Base-by-base conservation (phyloP, 106 monocot species). In the Dendrobium nobile region DNA sequence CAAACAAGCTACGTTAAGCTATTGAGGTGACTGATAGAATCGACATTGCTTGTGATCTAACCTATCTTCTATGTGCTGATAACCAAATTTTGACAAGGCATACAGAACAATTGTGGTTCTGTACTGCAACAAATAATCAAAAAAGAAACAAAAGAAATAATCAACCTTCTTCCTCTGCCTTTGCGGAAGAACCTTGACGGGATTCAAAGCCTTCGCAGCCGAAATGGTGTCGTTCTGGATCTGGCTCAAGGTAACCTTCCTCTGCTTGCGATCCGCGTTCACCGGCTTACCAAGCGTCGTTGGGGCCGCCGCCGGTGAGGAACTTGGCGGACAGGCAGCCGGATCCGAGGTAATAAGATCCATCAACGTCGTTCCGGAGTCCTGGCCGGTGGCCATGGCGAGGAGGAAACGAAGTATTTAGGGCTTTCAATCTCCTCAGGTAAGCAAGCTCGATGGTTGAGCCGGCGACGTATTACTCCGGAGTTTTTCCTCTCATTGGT, bases 181-280 rank as follows among this genome's bases (percentile, higher is more conserved):
- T 73, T 92, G 89, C 0, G 89, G 91, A 33, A 79, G 81, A 78
- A 82, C 74, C 45, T 82, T 89, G 75, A 91, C 91, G 56, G 94
- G 97, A 76, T 99, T 99, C 78, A 99, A 82, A 67, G 98, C 95
- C 83, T 90, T 99, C 59, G 98, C 98, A 40, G 90, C 98, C 7
- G 92, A 85, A 72, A 99, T 92, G 78, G 98, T 99, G 61, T 99
- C 98, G 72, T 79, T 91, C 92, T 92, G 98, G 91, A 99, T 87
- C 93, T 99, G 95, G 80, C 86, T 89, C 85, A 99, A 81, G 43
- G 91, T 84, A 41, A 80, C 81, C 87, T 83, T 88, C 85, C 84
- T 99, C 67, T 90, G 84, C 88, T 86, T 99, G 67, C 87, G 85
- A 79, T 99, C 95, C 5, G 87, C 51, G 24, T 85, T 47, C 65